Base-by-base conservation (phyloP, 768 basidiomycete species). In the Paxillus involutus region DNA sequence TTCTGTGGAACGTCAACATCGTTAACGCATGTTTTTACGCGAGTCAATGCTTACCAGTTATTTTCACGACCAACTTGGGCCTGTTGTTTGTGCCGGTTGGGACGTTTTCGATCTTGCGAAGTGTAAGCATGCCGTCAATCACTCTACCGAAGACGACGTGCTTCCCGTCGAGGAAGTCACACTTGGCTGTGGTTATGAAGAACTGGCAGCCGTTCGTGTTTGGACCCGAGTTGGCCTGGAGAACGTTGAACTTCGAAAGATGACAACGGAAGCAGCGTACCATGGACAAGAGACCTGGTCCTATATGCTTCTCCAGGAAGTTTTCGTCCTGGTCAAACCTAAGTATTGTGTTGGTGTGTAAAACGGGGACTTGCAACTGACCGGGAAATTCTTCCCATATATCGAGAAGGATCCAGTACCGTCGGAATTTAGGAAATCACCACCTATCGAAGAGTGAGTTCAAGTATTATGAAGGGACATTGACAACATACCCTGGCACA, bases 141-240 rank as follows among this genome's bases (percentile, higher is more conserved):
- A 96, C 89, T 59, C 81, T 86, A 6, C 94, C 94, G 63, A 97
- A 97, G 2, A 95, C 93, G 61, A 94, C 89, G 67, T 96, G 94
- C 70, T 95, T 93, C 59, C 85, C 91, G 67, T 99, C 95, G 42
- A 99, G 82, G 72, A 98, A 98, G 57, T 95, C 92, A 59, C 95
- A 96, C 61, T 91, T 89, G 9, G 85, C 91, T 2, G 92, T 94
- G 0, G 97, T 99, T 67, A 99, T 87, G 79, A 99, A 99, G 77
- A 98, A 99, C 84, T 93, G 94, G 70, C 92, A 95, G 3, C 95
- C 96, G 59, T 98, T 98, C 13, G 94, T 95, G 64, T 92, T 88
- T 3, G 89, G 82, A 6, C 96, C 96, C 0, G 95, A 97, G 73
- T 98, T 98, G 0, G 95, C 96, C 94, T 95, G 62, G 30, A 50